These are phyloP conservation scores for Mucor ambiguus DNA, from an alignment of 371 early-diverging fungal species.

Conservation along the genomic window DNA sequence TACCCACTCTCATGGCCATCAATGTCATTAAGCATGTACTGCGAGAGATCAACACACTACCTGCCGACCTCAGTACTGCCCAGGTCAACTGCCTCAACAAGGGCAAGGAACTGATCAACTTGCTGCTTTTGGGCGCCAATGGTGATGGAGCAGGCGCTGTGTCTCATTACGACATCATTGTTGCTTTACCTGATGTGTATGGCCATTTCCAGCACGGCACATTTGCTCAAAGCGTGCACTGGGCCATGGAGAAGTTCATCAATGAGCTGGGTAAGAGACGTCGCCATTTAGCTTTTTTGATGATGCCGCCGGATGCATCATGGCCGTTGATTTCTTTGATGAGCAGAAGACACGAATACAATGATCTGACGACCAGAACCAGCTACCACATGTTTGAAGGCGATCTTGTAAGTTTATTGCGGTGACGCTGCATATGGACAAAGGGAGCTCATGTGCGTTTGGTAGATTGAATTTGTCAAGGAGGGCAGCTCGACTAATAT, in stretches of 20 bases:
- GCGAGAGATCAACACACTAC: conserved; percentile 50
- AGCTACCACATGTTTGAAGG: conserved; percentile 64
- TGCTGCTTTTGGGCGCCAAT: conserved; percentile 42
- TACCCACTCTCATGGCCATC: conserved; percentile 48
- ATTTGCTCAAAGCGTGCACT: conserved; percentile 62
- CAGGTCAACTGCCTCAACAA: conserved; percentile 49
- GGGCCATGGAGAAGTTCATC: conserved; percentile 69
- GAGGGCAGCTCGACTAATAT: conserved; percentile 63
- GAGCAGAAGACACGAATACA: conserved; percentile 75
- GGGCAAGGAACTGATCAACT: conserved; percentile 51
- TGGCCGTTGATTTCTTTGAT: conserved; percentile 83
- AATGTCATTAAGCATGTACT: conserved; percentile 53
- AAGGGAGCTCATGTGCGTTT: neutral
- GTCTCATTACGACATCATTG: conserved; percentile 55
- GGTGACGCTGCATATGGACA: neutral
- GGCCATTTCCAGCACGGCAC: conserved; percentile 50
- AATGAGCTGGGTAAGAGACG: conserved; percentile 61
- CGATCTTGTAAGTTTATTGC: conserved; percentile 39
- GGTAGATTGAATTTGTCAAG: conserved; percentile 63
- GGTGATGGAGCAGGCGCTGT: conserved; percentile 55
- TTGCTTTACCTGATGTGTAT: conserved; percentile 54
- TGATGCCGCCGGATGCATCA: conserved; percentile 78
- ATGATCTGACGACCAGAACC: conserved; percentile 65
- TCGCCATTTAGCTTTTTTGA: conserved; percentile 55
- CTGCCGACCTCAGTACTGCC: conserved; percentile 36